Conservation (phyloP, 352 stramenopile genomes). For the Pythium aquatile region DNA sequence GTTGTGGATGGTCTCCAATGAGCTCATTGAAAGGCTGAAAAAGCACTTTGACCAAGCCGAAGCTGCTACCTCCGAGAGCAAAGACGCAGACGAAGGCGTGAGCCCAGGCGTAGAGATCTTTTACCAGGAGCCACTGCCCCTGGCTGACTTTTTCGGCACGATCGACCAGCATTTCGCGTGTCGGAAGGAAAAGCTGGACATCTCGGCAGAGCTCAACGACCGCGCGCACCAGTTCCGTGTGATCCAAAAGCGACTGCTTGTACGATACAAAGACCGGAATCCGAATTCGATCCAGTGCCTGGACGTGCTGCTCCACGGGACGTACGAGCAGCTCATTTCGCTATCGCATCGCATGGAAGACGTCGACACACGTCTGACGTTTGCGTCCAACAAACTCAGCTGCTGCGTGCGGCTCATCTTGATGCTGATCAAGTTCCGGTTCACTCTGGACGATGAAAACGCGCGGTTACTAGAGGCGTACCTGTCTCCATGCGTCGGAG, state of each 20-base stretch:
- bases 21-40: constrained; percentile 70
- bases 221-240: constrained; percentile 85
- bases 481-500: constrained; percentile 61
- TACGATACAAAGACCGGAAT: constrained; percentile 89
- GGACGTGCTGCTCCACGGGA: constrained; percentile 84
- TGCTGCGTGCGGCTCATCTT: constrained; percentile 79
- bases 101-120: constrained; percentile 48
- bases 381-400: constrained; percentile 58
- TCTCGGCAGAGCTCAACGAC: constrained; percentile 77
- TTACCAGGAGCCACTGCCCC: constrained; percentile 81
- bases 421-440: constrained; percentile 83
- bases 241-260: constrained; percentile 88
- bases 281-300: constrained; percentile 75
- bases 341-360: constrained; percentile 73
- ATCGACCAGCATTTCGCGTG: constrained; percentile 86
- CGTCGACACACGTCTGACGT: constrained; percentile 47
- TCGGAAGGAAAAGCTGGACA: constrained; percentile 60
- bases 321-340: constrained; percentile 79
- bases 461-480: constrained; percentile 57
- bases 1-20: constrained; percentile 75
- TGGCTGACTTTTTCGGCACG: constrained; percentile 83
- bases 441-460: constrained; percentile 67
- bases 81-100: constrained; percentile 21
- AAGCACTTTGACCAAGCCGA: constrained; percentile 35
- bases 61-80: constrained; percentile 21